Evolutionary conservation across 306 rosid genomes (phyloP), one percentile per base, ranked within the genome.

Genomic region (Delonix regia): DNA sequence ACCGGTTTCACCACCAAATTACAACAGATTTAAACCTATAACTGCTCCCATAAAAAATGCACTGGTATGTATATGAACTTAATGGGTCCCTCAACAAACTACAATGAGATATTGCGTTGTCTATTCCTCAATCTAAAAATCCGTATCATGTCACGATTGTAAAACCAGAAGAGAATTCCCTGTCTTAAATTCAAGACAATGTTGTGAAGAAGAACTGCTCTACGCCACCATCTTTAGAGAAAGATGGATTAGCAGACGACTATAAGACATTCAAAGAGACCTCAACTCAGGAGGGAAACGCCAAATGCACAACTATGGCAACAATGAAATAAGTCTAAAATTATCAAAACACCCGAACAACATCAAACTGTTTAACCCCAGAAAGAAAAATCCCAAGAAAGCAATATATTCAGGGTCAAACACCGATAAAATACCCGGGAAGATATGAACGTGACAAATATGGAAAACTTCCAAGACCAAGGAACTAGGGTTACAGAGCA

Each of bases 221-320:
- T 85, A 89, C 65, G 73, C 85, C 83, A 83, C 96, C 93, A 86
- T 87, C 88, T 84, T 79, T 74, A 79, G 63, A 61, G 41, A 82
- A 85, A 85, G 83, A 90, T 78, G 92, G 93, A 85, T 80, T 92
- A 53, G 72, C 88, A 71, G 85, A 72, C 57, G 41, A 81, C 63
- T 73, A 75, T 15, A 72, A 80, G 60, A 73, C 83, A 61, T 80
- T 91, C 93, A 86, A 60, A 77, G 81, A 65, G 64, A 66, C 88
- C 82, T 68, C 90, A 80, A 85, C 84, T 80, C 73, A 33, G 10
- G 41, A 60, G 68, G 45, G 4, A 7, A 77, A 18, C 57, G 52
- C 77, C 21, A 72, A 65, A 28, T 47, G 75, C 30, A 69, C 61
- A 18, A 44, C 77, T 65, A 71, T 41, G 44, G 60, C 52, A 33